Conservation (phyloP, 176 grass and related monocot genomes). For the Melocanna baccifera region DNA sequence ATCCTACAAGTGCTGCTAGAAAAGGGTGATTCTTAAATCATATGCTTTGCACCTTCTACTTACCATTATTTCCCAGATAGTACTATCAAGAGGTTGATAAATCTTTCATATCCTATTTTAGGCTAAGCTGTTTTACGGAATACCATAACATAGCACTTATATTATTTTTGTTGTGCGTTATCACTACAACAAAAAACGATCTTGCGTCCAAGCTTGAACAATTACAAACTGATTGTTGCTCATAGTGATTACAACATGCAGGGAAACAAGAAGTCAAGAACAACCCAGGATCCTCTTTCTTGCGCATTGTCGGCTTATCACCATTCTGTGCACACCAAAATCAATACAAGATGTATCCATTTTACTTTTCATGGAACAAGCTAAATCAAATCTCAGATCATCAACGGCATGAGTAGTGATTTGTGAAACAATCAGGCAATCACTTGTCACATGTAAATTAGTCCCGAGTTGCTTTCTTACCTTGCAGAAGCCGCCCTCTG, state of each 20-base stretch:
- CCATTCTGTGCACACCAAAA: background rate
- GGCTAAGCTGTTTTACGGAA: background rate
- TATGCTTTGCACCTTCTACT: background rate
- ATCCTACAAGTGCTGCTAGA: background rate
- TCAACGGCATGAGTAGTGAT: background rate
- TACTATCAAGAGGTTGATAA: background rate
- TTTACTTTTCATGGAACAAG: background rate
- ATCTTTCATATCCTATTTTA: background rate
- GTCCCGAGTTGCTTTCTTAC: slow-evolving; percentile 20
- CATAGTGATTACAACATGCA: too few relatives aligned
- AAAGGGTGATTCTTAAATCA: background rate
- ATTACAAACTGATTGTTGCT: too few relatives aligned
- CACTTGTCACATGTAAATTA: background rate
- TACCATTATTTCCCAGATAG: background rate
- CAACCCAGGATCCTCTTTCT: background rate
- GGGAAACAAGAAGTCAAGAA: too few relatives aligned
- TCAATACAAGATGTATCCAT: background rate
- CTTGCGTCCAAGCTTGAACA: too few relatives aligned
- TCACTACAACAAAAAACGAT: too few relatives aligned
- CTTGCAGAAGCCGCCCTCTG: slow-evolving; percentile 75
- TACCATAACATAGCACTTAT: background rate
- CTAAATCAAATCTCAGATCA: background rate
- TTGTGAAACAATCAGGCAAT: background rate
- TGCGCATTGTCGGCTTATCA: background rate
- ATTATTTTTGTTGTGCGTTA: background rate